A percentile compares a stretch with the other conserved stretches of the same genome.
These are phyloP conservation scores for Ocimum tenuiflorum DNA, from an alignment of 257 asterid species.

Conservation along the genomic window DNA sequence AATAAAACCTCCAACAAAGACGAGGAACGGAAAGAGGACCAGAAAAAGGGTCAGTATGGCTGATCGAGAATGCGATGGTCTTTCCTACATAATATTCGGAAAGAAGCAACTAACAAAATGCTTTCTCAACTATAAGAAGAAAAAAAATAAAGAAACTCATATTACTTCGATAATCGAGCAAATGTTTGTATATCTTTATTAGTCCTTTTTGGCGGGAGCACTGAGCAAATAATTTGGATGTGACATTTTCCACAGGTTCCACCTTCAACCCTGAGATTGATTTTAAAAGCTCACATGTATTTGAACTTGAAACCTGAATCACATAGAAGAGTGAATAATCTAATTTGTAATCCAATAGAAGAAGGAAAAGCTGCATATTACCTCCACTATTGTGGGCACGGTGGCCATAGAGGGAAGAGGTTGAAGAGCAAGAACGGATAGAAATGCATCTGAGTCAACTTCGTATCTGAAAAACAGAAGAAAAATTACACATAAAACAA, in stretches of 20 bases:
- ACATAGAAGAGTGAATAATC: conserved; percentile 19
- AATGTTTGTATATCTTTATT: conserved; percentile 85
- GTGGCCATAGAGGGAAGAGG: conserved; percentile 69
- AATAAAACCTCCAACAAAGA: not conserved
- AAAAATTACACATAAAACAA: conserved; percentile 2
- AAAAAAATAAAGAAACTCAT: conserved; percentile 4
- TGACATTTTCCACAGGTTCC: conserved; percentile 78
- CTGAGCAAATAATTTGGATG: conserved; percentile 93
- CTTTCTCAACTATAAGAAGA: not conserved
- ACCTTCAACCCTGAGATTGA: conserved; percentile 87
- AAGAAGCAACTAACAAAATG: not conserved
- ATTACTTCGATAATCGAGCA: conserved; percentile 90
- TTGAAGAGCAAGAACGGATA: conserved; percentile 91
- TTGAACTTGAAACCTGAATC: conserved; percentile 81
- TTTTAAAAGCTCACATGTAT: conserved; percentile 72
- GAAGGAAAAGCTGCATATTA: conserved; percentile 19
- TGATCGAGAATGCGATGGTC: not conserved
- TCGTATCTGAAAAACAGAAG: conserved; percentile 53
- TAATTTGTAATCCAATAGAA: not conserved
- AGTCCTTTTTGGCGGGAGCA: conserved; percentile 98
- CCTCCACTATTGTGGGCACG: conserved; percentile 92
- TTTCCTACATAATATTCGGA: not conserved
- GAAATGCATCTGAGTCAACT: conserved; percentile 93
- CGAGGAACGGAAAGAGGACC: not conserved
- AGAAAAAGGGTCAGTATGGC: not conserved